Evolutionary conservation across 2,329 filamentous ascomycete species (phyloP), one percentile per base, ranked within the genome.

Genomic region (Cladosporium sp.): DNA sequence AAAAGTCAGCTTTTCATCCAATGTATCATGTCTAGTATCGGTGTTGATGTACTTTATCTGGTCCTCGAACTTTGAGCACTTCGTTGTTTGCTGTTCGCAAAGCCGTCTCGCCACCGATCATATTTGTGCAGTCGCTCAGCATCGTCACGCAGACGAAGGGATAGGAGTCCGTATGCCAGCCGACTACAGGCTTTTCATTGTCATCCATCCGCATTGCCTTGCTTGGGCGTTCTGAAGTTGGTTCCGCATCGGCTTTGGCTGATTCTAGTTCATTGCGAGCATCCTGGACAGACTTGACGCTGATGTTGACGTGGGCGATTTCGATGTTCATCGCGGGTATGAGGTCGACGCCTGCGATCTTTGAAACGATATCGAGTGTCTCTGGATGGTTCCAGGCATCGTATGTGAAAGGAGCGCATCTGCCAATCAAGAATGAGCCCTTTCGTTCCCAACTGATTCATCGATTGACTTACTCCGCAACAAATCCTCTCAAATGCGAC

Each of bases 121-220:
- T 87, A 36, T 75, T 73, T 0, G 76, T 78, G 61, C 83, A 85
- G 64, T 87, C 83, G 35, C 81, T 84, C 25, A 87, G 76, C 83
- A 87, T 88, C 7, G 80, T 77, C n/a, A 88, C 84, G 62, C 83
- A 87, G n/a, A 88, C 84, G 65, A 87, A 88, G 0, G 84, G 83
- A 66, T 85, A 87, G 65, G 80, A 84, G 68, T 87, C 85, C 0
- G 74, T 80, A 70, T 87, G 84, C 84, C 84, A 87, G 36, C 78
- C 81, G 28, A 87, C 79, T 22, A 83, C 79, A 4, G 83, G 79
- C 62, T 78, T 75, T 35, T 79, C 75, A 48, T 82, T 77, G 24
- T 78, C 76, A 63, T 71, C 28, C 5, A 52, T 22, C 10, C 42
- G 42, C 15, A 22, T 45, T 7, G 24, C 42, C 42, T 45, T 45